These are phyloP conservation scores for Corchorus capsularis DNA, from an alignment of 345 rosid species.

Conservation along the genomic window DNA sequence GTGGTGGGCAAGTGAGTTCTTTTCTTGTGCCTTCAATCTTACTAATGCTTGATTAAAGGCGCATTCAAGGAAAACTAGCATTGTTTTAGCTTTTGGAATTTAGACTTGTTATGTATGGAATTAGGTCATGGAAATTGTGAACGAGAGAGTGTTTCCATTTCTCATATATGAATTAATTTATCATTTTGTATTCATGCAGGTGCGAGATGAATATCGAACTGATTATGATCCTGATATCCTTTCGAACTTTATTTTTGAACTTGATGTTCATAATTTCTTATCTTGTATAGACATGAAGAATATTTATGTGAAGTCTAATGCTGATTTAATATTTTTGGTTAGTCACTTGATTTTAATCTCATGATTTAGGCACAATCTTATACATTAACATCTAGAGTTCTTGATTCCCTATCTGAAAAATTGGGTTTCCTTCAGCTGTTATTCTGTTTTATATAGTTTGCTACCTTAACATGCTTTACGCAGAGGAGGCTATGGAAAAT, in stretches of 20 bases:
- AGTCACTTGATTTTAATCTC: background rate
- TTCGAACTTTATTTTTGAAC: conserved; percentile 6
- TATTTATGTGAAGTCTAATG: background rate
- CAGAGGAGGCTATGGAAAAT: conserved; percentile 99
- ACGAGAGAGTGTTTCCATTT: background rate
- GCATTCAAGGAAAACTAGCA: background rate
- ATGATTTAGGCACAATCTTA: background rate
- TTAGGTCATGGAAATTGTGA: background rate
- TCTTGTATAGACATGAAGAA: background rate
- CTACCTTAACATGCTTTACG: conserved; percentile 55
- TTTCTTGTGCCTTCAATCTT: conserved; percentile 12
- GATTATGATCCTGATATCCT: conserved; percentile 99
- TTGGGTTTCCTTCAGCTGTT: background rate
- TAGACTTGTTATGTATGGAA: background rate
- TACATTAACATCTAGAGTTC: background rate
- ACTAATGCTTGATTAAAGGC: background rate
- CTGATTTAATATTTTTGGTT: background rate
- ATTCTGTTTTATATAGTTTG: conserved; percentile 19
- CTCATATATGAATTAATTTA: conserved; percentile 9
- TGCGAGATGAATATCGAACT: conserved; percentile 97
- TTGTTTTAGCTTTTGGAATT: background rate
- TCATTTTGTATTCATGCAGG: conserved; percentile 45
- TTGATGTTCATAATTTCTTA: background rate
- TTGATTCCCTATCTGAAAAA: background rate
- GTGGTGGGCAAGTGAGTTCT: conserved; percentile 87